Base-by-base conservation (phyloP, 495 filamentous ascomycete species). In the Cryomyces minteri region DNA sequence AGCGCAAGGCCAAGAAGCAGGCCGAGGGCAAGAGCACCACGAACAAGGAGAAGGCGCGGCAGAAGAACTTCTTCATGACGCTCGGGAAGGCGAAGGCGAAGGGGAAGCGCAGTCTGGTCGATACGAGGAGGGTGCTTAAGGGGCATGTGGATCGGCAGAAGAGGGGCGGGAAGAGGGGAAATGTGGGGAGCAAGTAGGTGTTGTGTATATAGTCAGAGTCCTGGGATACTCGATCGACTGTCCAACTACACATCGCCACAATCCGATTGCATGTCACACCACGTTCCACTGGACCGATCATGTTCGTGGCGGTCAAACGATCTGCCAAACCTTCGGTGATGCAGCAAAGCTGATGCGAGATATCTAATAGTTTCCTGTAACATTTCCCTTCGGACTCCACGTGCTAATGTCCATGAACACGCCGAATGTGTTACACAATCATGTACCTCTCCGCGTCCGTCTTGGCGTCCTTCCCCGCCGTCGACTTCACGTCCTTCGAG, bases 61-160 rank as follows among this genome's bases (percentile, higher is more conserved):
- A 78, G 69, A 96, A 99, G 77, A 96, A 96, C 60, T 92, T 96
- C 62, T 58, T 96, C 55, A 99, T 99, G 92, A 94, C 87, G 31
- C 61, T 96, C 34, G 84, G 87, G 41, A 96, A 96, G 69, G 88
- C 90, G 4, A 84, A 84, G 65, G 73, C 68, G 41, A 96, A 95
- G 69, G 78, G 83, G 58, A 95, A 94, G 78, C 71, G 84, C 54
- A 93, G 84, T 76, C 67, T 98, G 57, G 71, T 80, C 37, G 79
- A 94, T 55, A 85, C 78, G 39, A 72, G 74, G 51, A 81, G 77
- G 60, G 71, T 83, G 43, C 54, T 98, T 52, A 84, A 73, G 62
- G 81, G 75, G 41, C 88, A 95, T 62, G 67, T 83, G 38, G 83
- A 92, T 38, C 72, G 86, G 55, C 71, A 72, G 54, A 94, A 90